A percentile compares a stretch with the other conserved stretches of the same genome.
Evolutionary conservation across 2,329 filamentous ascomycete genomes (phyloP).

Genomic region (Cladosporium velox): DNA sequence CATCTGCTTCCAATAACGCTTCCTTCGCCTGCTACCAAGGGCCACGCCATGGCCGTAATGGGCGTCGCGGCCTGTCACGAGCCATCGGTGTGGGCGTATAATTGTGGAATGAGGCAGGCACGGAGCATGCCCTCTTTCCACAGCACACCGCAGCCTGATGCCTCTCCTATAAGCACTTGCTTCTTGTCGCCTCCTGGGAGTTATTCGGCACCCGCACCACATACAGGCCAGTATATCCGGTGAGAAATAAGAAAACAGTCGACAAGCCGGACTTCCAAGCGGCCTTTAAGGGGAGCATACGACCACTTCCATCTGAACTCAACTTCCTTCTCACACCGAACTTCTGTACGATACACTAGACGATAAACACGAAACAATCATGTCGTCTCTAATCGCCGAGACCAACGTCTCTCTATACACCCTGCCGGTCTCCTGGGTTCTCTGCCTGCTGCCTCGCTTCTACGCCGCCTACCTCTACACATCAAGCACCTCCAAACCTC

Average conservation of each 20-base stretch:
- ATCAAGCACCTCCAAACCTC: constrained; percentile 22
- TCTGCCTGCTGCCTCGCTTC: constrained; percentile 40
- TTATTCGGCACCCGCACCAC: not conserved
- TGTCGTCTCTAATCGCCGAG: constrained; percentile 8
- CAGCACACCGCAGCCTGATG: not conserved
- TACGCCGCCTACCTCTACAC: constrained; percentile 33
- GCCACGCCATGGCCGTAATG: not conserved
- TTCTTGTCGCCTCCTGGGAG: not conserved
- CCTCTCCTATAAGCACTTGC: not conserved
- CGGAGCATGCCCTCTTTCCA: constrained; percentile 7
- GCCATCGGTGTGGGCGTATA: constrained; percentile 1
- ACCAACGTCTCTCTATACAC: constrained; percentile 35
- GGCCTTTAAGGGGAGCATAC: not conserved
- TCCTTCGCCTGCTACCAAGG: constrained; percentile 1
- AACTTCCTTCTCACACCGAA: not conserved
- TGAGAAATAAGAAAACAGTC: not conserved
- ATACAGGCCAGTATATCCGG: not conserved
- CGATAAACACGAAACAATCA: not conserved
- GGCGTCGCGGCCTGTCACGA: not conserved
- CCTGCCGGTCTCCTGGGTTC: constrained; percentile 36
- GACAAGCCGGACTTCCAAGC: not conserved
- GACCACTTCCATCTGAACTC: not conserved
- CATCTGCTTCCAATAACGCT: not conserved
- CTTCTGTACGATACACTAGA: not conserved
- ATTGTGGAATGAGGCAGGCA: constrained; percentile 8